Conservation (phyloP, 108 stramenopile genomes). For the Cyclotella atomus region DNA sequence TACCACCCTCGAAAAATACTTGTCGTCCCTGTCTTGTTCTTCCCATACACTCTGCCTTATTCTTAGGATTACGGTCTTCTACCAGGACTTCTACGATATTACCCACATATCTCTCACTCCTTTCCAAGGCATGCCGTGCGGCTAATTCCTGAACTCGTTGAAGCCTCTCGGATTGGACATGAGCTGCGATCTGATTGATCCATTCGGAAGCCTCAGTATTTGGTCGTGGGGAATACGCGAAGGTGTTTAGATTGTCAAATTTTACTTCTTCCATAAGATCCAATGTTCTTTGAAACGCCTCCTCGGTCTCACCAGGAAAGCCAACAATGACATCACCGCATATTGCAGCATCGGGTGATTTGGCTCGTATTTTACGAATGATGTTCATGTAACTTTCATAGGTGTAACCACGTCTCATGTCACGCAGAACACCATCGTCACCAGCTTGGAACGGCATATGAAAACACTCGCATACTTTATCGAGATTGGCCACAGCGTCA, state of each 20-base stretch:
- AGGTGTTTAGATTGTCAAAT: constrained; percentile 84
- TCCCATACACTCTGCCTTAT: constrained; percentile 91
- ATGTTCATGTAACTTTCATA: constrained; percentile 89
- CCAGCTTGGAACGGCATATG: constrained; percentile 96
- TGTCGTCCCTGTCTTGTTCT: constrained; percentile 92
- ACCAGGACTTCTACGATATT: constrained; percentile 90
- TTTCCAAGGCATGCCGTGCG: constrained; percentile 84
- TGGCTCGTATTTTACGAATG: constrained; percentile 85
- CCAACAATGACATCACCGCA: constrained; percentile 93
- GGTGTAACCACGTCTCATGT: constrained; percentile 97
- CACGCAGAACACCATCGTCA: constrained; percentile 79
- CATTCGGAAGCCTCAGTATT: constrained; percentile 86
- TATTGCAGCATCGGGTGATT: constrained; percentile 92
- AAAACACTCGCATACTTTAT: constrained; percentile 85
- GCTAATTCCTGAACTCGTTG: constrained; percentile 88
- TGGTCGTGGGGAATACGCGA: constrained; percentile 87
- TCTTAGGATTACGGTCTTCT: constrained; percentile 91
- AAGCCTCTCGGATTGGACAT: constrained; percentile 86
- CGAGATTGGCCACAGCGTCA: constrained; percentile 91
- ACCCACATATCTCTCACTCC: constrained; percentile 91
- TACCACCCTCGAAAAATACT: constrained; percentile 91
- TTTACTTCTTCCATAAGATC: constrained; percentile 91
- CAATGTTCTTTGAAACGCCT: constrained; percentile 91
- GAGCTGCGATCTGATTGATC: constrained; percentile 83
- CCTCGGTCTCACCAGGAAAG: constrained; percentile 98